Base-by-base conservation (phyloP, 176 grass and related monocot species). In the Eleusine indica region DNA sequence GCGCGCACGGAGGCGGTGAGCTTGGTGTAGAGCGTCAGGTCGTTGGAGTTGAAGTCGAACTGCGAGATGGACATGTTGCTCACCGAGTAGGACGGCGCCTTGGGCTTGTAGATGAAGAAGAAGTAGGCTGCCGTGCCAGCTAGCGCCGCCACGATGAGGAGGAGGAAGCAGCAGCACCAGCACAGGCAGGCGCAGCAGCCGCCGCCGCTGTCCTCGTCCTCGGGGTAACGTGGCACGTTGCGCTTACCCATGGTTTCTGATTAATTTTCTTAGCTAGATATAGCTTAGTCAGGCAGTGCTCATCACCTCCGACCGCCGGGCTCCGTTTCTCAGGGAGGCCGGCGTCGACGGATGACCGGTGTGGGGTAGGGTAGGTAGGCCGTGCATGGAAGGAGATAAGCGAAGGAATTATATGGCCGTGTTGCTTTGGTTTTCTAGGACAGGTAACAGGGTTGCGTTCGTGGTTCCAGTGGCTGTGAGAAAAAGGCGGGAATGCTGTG, bases 1-100 rank as follows among this genome's bases (percentile, higher is more conserved):
- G 92, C 90, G 14, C 82, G 92, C 22, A 97, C 87, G 3, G 88
- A 57, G 18, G 88, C 88, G 10, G 89, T 75, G 30, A 97, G 75
- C 84, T 94, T 94, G 1, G 79, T 70, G 71, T 91, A 78, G 48
- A 97, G 84, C 38, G 92, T 94, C 40, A 94, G 82, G 64, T 91
- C 90, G 11, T 21, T 5, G 64, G 86, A 58, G 61, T 35, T 74
- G 85, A 94, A 88, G 9, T 93, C 84, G 60, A 97, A 91, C 87
- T 66, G 44, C n/a, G 86, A 82, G 68, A 97, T 21, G 3, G 95
- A 86, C 86, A 97, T 89, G 86, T 82, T 85, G n/a, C 49, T 78
- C 5, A 97, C 51, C 15, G 92, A 93, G 88, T 97, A 97, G 68
- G 92, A 91, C 2, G 95, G 92, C 17, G 84, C 15, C 85, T 90